Percentiles rank a stretch among this genome's conserved stretches.
Evolutionary conservation across 805 yeast genomes (phyloP).

Genomic region (Starmerella khaoyaiensis): DNA sequence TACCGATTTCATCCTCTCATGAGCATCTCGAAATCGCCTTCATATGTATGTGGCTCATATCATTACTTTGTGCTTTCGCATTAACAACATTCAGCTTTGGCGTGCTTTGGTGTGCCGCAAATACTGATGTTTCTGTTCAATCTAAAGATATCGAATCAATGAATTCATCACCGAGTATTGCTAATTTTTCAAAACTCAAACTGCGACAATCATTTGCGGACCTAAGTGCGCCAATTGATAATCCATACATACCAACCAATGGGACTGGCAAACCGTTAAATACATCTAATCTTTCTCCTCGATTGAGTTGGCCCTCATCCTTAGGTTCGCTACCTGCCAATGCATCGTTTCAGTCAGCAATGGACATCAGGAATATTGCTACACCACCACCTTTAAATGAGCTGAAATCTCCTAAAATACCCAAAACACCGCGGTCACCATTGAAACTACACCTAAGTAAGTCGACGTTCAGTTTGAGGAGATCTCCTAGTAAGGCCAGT

Average conservation of each 20-base stretch:
- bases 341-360: constrained; percentile 6
- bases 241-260: neutral
- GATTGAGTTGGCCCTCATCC: constrained; percentile 12
- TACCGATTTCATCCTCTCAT: neutral
- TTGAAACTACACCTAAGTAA: constrained; percentile 10
- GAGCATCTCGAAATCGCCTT: constrained; percentile 12
- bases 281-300: constrained; percentile 8
- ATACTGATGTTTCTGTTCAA: neutral
- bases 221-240: constrained; percentile 6
- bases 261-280: constrained; percentile 1
- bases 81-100: constrained; percentile 12
- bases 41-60: constrained; percentile 13
- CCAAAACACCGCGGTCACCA: constrained; percentile 14
- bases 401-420: neutral
- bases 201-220: neutral
- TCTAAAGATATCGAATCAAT: neutral
- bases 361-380: too few relatives aligned
- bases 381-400: too few relatives aligned
- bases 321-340: constrained; percentile 4
- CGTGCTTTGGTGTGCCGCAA: constrained; percentile 8
- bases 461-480: constrained; percentile 15
- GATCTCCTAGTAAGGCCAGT: constrained; percentile 12
- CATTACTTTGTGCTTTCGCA: constrained; percentile 3
- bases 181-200: neutral
- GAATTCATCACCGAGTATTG: too few relatives aligned